Conservation (phyloP, 257 asterid species). For the Voacanga thouarsii region DNA sequence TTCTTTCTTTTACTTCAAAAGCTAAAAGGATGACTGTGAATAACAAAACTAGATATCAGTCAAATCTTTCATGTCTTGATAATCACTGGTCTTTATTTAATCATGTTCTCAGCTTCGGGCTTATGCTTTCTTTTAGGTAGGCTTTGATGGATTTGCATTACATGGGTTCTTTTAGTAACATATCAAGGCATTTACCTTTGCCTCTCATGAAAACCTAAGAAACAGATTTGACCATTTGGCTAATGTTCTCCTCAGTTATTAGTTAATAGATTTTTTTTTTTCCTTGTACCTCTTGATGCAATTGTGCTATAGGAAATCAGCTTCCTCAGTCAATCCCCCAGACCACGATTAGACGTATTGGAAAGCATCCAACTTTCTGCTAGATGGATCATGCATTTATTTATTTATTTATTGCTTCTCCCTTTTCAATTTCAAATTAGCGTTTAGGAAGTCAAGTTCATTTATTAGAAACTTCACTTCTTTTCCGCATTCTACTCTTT, state of each 20-base stretch:
- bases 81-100: not conserved
- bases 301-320: not conserved
- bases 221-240: not conserved
- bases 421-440: not conserved
- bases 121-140: not conserved
- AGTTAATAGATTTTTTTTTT: not conserved
- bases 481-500: not conserved
- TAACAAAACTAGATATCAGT: not conserved
- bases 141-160: not conserved
- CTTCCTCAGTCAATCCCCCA: not conserved
- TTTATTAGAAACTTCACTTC: not conserved
- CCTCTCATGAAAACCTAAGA: not conserved
- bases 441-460: not conserved
- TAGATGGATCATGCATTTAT: not conserved
- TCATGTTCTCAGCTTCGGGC: not conserved
- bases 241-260: not conserved
- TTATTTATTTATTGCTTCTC: not conserved
- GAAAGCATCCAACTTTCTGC: not conserved
- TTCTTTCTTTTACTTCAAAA: conserved; percentile 1
- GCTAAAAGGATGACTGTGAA: not conserved
- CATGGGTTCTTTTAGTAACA: not conserved
- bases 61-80: not conserved
- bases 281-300: too few species aligned
- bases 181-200: not conserved
- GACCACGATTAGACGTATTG: not conserved